Base-by-base conservation (phyloP, 352 stramenopile genomes). In the Phytophthora hybrid region DNA sequence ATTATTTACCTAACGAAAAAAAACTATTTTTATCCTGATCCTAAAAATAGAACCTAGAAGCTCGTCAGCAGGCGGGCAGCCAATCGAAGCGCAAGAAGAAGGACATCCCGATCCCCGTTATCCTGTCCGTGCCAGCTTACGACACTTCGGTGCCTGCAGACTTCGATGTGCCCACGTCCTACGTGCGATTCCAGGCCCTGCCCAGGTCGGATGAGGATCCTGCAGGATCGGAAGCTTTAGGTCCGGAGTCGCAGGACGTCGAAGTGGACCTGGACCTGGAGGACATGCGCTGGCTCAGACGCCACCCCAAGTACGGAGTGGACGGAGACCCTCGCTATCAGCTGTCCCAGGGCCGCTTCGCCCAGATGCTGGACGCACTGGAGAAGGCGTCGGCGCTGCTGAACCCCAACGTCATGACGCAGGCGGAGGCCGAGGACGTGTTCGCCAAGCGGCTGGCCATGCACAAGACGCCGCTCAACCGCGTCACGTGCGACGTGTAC, bases 401-500 rank as follows among this genome's bases (percentile, higher is more conserved):
- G 66, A 93, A 94, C 64, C 88, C 88, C 10, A 91, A 84, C 47
- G 81, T 94, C 5, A 78, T 95, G 59, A 93, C 89, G 46, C 79
- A 86, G 31, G 82, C 82, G 2, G 85, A 95, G 63, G 88, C 87
- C 37, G 87, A 95, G 47, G 81, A 94, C 51, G 83, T 96, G 3
- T 91, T 95, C 34, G 57, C 81, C n/a, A 91, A 85, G 31, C 77
- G 89, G 44, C 66, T 94, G 11, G 64, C 66, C 14, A 83, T 93
- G 71, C 73, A 84, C 73, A 88, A 89, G 74, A 94, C 87, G 44
- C 86, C 88, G 69, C 60, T 95, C 11, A 91, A 94, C 68, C 80
- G 77, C 39, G 88, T 89, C 37, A 90, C 82, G 3, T 80, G 88
- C 37, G 92, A 98, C 57, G 88, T 98, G 66, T 97, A 99, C 82